Percentiles rank a stretch among this genome's conserved stretches.
These are phyloP conservation scores for Eucalyptus pauciflora DNA, from an alignment of 345 rosid species.

Conservation along the genomic window DNA sequence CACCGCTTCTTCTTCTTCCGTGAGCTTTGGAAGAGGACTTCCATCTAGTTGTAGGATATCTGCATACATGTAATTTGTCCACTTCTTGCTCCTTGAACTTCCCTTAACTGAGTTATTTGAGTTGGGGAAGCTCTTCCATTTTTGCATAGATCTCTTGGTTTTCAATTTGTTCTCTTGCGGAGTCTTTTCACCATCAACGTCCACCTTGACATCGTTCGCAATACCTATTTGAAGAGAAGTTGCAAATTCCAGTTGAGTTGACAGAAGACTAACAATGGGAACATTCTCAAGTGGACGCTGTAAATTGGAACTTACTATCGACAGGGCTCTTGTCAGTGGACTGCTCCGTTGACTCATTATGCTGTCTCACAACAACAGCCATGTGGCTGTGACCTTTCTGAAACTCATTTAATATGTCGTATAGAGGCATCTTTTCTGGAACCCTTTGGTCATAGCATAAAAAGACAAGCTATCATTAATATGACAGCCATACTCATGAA, in stretches of 20 bases:
- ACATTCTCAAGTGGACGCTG: neutral
- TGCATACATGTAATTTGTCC: conserved; percentile 59
- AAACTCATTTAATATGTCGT: conserved; percentile 95
- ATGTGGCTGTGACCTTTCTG: conserved; percentile 99
- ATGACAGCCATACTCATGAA: neutral
- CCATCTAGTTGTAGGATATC: conserved; percentile 67
- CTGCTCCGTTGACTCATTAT: conserved; percentile 15
- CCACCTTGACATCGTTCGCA: conserved; percentile 42
- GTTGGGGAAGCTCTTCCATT: conserved; percentile 73
- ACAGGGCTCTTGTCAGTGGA: neutral
- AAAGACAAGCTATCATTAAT: neutral
- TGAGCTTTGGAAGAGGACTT: conserved; percentile 49
- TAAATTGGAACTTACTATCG: conserved; percentile 17
- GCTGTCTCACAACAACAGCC: conserved; percentile 77
- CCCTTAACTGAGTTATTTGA: conserved; percentile 15
- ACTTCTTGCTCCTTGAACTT: conserved; percentile 54
- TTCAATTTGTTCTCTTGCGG: conserved; percentile 32
- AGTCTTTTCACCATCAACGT: conserved; percentile 43
- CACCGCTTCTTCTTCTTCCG: conserved; percentile 86
- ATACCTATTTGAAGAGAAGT: conserved; percentile 8
- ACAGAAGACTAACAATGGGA: neutral
- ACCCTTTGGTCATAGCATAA: conserved; percentile 24
- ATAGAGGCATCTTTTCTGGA: conserved; percentile 69
- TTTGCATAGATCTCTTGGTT: conserved; percentile 56
- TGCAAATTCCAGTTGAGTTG: neutral